Evolutionary conservation across 2,329 filamentous ascomycete genomes (phyloP).

Genomic region (Sclerotinia minor): DNA sequence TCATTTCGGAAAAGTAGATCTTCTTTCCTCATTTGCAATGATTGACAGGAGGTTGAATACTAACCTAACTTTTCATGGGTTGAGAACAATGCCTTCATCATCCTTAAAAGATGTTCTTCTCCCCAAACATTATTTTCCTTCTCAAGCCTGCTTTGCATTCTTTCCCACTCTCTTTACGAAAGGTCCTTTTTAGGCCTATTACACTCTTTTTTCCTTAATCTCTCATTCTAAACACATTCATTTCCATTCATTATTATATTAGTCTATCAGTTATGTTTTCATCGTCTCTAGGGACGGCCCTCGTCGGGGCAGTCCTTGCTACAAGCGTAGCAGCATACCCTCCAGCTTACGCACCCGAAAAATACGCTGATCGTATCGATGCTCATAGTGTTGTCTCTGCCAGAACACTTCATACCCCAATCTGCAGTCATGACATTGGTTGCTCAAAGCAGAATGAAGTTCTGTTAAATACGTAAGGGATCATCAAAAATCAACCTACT

Average conservation of each 20-base stretch:
- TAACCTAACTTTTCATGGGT: slow-evolving; percentile 3
- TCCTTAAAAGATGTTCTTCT: slow-evolving; percentile 23
- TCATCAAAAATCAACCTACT: not conserved
- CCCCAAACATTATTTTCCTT: slow-evolving; percentile 3
- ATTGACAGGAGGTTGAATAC: slow-evolving; percentile 11
- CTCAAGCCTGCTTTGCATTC: slow-evolving; percentile 18
- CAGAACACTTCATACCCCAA: not conserved
- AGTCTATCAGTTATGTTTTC: slow-evolving; percentile 22
- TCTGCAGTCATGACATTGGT: slow-evolving; percentile 23
- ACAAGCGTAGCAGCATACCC: slow-evolving; percentile 19
- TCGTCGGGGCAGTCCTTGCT: slow-evolving; percentile 23
- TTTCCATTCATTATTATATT: slow-evolving; percentile 14
- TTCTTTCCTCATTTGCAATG: slow-evolving; percentile 13
- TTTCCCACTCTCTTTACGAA: slow-evolving; percentile 23
- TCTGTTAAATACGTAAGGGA: slow-evolving; percentile 34
- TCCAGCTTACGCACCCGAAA: slow-evolving; percentile 10
- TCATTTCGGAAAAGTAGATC: slow-evolving; percentile 23
- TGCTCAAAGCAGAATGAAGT: slow-evolving; percentile 27
- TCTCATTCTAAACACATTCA: slow-evolving; percentile 8
- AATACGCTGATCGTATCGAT: slow-evolving; percentile 9
- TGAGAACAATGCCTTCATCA: not conserved
- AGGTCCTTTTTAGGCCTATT: slow-evolving; percentile 22
- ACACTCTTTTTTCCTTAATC: slow-evolving; percentile 8
- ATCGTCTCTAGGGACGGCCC: slow-evolving; percentile 22
- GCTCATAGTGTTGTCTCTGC: not conserved